Conservation (phyloP, 129 eudicot genomes). For the Sambucus nigra region DNA sequence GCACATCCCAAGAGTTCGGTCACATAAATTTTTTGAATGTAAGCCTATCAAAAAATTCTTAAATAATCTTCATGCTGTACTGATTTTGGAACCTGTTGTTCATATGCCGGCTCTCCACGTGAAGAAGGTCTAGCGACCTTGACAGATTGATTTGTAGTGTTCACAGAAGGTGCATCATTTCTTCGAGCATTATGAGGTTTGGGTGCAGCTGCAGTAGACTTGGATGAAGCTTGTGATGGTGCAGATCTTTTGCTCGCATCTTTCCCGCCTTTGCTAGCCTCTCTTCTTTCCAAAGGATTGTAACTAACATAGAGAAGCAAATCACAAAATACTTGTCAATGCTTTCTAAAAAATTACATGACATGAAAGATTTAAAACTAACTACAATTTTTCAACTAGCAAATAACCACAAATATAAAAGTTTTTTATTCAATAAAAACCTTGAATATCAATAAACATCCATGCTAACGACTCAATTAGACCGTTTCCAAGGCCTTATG, state of each 20-base stretch:
- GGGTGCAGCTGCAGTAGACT: conserved; percentile 37
- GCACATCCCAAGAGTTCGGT: too few relatives aligned
- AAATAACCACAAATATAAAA: too few relatives aligned
- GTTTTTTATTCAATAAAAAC: too few relatives aligned
- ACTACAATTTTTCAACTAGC: neutral
- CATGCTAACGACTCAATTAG: too few relatives aligned
- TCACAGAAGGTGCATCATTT: conserved; percentile 39
- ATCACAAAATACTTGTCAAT: neutral
- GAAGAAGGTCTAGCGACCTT: conserved; percentile 49
- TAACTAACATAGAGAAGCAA: conserved; percentile 32
- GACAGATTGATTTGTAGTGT: conserved; percentile 44
- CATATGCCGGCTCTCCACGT: conserved; percentile 38
- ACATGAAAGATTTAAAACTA: too few relatives aligned
- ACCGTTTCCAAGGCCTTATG: too few relatives aligned
- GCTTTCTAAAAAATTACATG: neutral
- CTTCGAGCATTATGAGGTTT: conserved; percentile 48
- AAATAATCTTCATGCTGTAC: neutral
- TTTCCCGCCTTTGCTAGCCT: conserved; percentile 74
- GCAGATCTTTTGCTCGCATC: conserved; percentile 55
- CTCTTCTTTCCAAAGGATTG: conserved; percentile 86
- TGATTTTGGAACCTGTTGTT: conserved; percentile 48
- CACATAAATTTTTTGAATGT: too few relatives aligned
- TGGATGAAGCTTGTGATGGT: conserved; percentile 43
- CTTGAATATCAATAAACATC: too few relatives aligned
- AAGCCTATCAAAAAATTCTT: conserved; percentile 5